A percentile compares a stretch with the other conserved stretches of the same genome.
Conservation (phyloP, 257 asterid species). For the Phtheirospermum japonicum region DNA sequence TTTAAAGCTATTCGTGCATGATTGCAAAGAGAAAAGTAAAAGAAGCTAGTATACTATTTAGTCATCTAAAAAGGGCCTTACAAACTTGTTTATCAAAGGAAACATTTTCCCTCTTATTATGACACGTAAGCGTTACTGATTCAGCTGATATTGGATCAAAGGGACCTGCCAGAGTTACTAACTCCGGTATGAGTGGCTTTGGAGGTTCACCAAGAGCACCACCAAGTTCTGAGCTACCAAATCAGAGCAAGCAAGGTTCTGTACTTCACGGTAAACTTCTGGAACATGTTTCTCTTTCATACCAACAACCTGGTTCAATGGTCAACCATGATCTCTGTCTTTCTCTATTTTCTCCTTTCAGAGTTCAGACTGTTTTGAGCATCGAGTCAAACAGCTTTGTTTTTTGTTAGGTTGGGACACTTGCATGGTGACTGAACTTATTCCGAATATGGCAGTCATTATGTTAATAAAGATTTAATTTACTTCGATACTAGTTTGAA, state of each 20-base stretch:
- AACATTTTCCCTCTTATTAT: conserved; percentile 37
- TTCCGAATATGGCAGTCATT: no score
- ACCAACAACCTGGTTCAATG: background rate
- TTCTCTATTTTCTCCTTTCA: no score
- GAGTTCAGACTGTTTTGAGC: no score
- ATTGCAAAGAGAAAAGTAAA: conserved; percentile 1
- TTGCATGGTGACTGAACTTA: no score
- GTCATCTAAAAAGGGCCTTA: background rate
- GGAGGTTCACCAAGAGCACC: conserved; percentile 47
- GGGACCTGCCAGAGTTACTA: conserved; percentile 45
- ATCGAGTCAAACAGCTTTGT: no score
- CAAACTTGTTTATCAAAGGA: conserved; percentile 18
- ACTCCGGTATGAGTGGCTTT: conserved; percentile 49
- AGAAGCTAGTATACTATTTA: background rate
- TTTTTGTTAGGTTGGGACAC: no score
- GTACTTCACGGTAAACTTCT: conserved; percentile 49
- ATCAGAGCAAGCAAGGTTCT: conserved; percentile 53
- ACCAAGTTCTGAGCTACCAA: conserved; percentile 39
- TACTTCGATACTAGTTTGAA: no score
- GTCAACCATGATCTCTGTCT: background rate
- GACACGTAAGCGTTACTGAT: conserved; percentile 45
- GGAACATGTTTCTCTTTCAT: conserved; percentile 20
- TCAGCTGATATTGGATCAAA: conserved; percentile 80
- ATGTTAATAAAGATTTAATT: no score
- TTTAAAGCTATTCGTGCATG: conserved; percentile 16